Percentiles rank a stretch among this genome's conserved stretches.
phyloP scores from a whole-genome alignment of 2,329 filamentous ascomycete genomes.

The Aspergillus intermedius region DNA sequence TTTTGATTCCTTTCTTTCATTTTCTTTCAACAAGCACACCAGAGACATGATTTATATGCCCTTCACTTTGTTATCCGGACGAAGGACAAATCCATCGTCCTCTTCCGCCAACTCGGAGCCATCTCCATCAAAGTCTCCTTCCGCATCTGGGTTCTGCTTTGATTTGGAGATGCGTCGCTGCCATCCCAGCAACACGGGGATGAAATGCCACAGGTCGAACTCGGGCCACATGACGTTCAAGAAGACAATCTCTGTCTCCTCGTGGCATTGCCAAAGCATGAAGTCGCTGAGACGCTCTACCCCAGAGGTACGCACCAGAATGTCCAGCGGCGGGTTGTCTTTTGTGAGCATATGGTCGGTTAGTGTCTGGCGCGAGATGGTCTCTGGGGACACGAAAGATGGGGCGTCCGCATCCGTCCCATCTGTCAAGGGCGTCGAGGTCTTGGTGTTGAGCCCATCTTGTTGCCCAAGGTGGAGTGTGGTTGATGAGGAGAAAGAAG shows the following conservation, averaged over 20 bases:
- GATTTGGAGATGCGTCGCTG: constrained; percentile 60
- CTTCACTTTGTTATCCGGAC: constrained; percentile 23
- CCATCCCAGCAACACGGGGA: constrained; percentile 92
- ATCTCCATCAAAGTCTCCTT: constrained; percentile 54
- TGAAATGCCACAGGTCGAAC: constrained; percentile 86
- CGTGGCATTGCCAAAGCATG: constrained; percentile 97
- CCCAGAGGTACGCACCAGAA: constrained; percentile 86
- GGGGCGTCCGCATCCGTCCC: constrained; percentile 20
- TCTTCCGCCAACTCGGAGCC: constrained; percentile 21
- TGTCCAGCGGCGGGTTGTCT: constrained; percentile 76
- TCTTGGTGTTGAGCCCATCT: constrained; percentile 28
- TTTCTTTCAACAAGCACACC: not conserved
- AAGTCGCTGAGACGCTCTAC: constrained; percentile 93
- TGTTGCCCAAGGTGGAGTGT: constrained; percentile 38
- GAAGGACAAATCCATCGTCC: constrained; percentile 15
- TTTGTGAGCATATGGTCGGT: constrained; percentile 83
- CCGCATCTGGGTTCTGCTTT: constrained; percentile 53
- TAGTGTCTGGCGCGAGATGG: constrained; percentile 75
- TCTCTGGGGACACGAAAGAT: constrained; percentile 68
- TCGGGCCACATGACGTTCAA: constrained; percentile 91
- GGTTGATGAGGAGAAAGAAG: constrained; percentile 42
- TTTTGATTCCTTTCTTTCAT: too few species aligned
- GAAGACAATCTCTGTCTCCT: constrained; percentile 88
- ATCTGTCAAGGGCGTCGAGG: constrained; percentile 25
- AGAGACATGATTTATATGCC: constrained; percentile 16